Conservation (phyloP, 331 rosid species). For the Pyracantha coccinea region DNA sequence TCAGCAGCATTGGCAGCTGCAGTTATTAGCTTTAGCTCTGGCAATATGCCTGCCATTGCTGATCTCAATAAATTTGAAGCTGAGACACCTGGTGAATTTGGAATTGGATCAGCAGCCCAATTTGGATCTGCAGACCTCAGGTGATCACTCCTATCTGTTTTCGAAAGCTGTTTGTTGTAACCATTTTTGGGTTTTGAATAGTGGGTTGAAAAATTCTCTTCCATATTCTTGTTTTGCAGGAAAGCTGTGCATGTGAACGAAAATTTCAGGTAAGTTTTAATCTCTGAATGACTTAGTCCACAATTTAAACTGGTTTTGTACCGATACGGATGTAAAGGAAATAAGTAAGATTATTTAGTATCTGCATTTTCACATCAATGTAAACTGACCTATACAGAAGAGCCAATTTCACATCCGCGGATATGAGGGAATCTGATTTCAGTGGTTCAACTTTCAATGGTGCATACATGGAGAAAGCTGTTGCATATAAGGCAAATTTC, state of each 20-base stretch:
- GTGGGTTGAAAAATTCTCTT: background rate
- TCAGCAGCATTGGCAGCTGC: conserved; percentile 66
- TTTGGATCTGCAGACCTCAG: conserved; percentile 93
- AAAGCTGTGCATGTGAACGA: conserved; percentile 85
- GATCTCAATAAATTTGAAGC: conserved; percentile 92
- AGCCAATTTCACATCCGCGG: conserved; percentile 98
- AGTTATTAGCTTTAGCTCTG: conserved; percentile 46
- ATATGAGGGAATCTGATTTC: conserved; percentile 96
- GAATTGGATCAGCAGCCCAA: conserved; percentile 93
- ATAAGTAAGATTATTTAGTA: background rate
- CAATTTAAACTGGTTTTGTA: background rate
- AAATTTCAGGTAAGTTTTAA: conserved; percentile 67
- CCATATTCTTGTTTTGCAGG: conserved; percentile 30
- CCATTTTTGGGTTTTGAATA: background rate
- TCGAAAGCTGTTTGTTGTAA: background rate
- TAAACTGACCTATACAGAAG: conserved; percentile 57
- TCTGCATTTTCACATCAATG: conserved; percentile 21
- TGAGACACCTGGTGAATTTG: conserved; percentile 76
- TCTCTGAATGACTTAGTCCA: background rate
- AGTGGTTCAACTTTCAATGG: conserved; percentile 98
- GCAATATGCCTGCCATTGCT: conserved; percentile 64
- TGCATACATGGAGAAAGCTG: conserved; percentile 93
- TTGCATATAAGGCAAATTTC: conserved; percentile 90
- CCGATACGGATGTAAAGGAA: too few relatives aligned
- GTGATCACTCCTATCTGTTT: conserved; percentile 16